Conservation (phyloP, 805 yeast species). For the Debaryomyces maramus region DNA sequence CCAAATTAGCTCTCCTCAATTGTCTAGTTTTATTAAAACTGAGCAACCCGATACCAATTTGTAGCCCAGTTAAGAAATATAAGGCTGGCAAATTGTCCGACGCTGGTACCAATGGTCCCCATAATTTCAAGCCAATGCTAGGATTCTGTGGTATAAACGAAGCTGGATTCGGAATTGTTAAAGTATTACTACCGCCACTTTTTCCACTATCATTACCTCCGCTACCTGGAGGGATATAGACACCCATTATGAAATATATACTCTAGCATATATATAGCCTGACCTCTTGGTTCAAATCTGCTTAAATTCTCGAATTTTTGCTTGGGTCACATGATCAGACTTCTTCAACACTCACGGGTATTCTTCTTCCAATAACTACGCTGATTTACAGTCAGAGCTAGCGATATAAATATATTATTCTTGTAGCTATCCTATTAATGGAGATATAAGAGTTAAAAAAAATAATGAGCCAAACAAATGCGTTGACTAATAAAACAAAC, state of each 20-base stretch:
- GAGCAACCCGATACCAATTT: slow-evolving; percentile 48
- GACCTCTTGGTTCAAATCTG: no score
- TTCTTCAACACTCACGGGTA: no score
- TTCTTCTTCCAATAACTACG: no score
- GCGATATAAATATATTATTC: background rate
- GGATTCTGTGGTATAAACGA: slow-evolving; percentile 41
- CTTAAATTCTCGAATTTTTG: no score
- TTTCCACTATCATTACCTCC: slow-evolving; percentile 6
- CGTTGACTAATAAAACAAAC: slow-evolving; percentile 1
- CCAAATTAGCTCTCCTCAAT: slow-evolving; percentile 13
- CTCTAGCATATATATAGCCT: no score
- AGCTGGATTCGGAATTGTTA: slow-evolving; percentile 19
- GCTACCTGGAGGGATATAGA: slow-evolving; percentile 34
- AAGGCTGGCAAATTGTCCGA: slow-evolving; percentile 60
- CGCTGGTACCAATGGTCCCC: slow-evolving; percentile 78
- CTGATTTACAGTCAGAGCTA: no score
- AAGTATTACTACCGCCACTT: slow-evolving; percentile 8
- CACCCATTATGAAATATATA: slow-evolving; percentile 26
- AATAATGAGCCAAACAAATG: background rate
- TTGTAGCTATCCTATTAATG: background rate
- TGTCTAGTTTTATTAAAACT: slow-evolving; percentile 19
- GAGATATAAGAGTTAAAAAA: background rate
- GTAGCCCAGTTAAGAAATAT: slow-evolving; percentile 51
- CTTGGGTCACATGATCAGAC: no score
- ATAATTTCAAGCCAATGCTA: slow-evolving; percentile 55